Evolutionary conservation across 2,329 filamentous ascomycete genomes (phyloP), one percentile per base, ranked within the genome.

Genomic region (Chaetomiaceae sp.): DNA sequence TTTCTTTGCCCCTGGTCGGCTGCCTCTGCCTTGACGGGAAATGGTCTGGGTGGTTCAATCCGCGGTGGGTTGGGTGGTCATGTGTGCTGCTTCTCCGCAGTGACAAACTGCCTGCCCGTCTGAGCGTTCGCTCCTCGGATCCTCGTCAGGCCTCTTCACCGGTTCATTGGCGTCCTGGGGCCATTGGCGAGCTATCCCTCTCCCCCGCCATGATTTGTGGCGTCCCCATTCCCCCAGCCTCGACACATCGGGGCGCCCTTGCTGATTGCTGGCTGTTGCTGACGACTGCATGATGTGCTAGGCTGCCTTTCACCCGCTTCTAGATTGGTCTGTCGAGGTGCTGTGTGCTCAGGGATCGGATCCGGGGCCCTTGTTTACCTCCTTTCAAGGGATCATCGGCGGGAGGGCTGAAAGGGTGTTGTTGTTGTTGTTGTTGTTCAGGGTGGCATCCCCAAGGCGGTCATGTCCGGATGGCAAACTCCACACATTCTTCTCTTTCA

Each of bases 261-360:
- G 41, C 48, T 42, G 27, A 19, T 8, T 30, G n/a, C 52, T 56
- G 41, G 57, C n/a, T n/a, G n/a, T n/a, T n/a, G n/a, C n/a, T n/a
- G 39, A 54, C 34, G n/a, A 39, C 12, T n/a, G n/a, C n/a, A n/a
- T n/a, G n/a, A n/a, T n/a, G n/a, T n/a, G n/a, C n/a, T 5, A 70
- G 67, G 67, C 62, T 70, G 27, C 66, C 67, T 21, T 70, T 70
- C 51, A 62, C 63, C 33, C 63, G 67, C 4, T 70, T 70, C 53
- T 70, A 60, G 39, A 23, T 16, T 12, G n/a, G 7, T 19, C 23
- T 13, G n/a, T 6, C n/a, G 35, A 21, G 20, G n/a, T 8, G 13
- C 12, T 13, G 19, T 19, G 48, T 19, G 30, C n/a, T 20, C 39
- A 10, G 21, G 30, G 13, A 5, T 20, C 13, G 16, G 35, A 3